Evolutionary conservation across 2,329 filamentous ascomycete genomes (phyloP), one percentile per base, ranked within the genome.

Genomic region (Lecanicillium sp.): DNA sequence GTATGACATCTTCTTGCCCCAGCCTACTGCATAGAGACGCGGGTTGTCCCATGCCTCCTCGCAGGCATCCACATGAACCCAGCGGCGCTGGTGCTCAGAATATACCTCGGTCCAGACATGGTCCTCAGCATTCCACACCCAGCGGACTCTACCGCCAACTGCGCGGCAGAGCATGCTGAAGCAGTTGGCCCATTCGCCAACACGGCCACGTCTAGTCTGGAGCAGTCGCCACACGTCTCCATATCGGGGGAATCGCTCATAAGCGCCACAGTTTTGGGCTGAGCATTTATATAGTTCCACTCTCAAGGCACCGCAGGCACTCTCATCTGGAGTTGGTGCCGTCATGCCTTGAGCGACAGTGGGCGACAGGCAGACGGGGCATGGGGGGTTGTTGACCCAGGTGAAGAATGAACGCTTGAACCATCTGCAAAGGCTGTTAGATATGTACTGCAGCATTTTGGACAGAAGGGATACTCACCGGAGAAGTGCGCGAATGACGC

Each of bases 21-120:
- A 98, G 44, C 89, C 90, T 62, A 96, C 87, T 6, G 87, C 80
- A 62, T 97, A 97, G 9, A 97, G 73, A 33, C 86, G 76, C 36
- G 92, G 92, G 54, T 90, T 88, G 58, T 98, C 92, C 88, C 89
- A 97, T 2, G 86, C 80, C 56, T 90, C 90, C 59, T 97, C 92
- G 55, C 90, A 96, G 25, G 83, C 81, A 59, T 98, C 92, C 30
- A 96, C 88, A 50, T 97, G 90, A n/a, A 97, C 74, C 92, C 92
- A 98, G 57, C 88, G 79, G 59, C 84, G 81, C 55, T 90, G 84
- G 62, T 95, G 88, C 46, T 92, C 86, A 3, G 89, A 96, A 65
- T 95, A 98, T 12, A 97, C 84, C 54, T 97, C 92, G 1, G 89
- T 95, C 92, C 92, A 98, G 18, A 96, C 87, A 55, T 96, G 87